Percentiles rank a stretch among this genome's conserved stretches.
Evolutionary conservation across 2,329 filamentous ascomycete genomes (phyloP).

Genomic region (Aspergillus bombycis): DNA sequence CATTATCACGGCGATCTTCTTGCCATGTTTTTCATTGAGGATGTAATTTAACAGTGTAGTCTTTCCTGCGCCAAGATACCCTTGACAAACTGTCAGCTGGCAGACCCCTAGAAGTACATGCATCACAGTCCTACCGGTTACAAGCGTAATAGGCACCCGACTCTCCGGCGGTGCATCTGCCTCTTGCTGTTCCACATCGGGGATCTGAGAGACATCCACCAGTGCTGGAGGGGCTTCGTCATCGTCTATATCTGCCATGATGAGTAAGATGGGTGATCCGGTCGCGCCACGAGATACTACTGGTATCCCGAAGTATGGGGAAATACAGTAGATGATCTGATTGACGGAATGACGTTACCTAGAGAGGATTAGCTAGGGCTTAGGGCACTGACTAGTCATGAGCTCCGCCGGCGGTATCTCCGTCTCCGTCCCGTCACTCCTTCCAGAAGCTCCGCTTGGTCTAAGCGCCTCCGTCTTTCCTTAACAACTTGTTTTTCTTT

Average conservation of each 20-base stretch:
- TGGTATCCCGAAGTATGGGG: conserved; percentile 1
- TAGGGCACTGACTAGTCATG: conserved; percentile 37
- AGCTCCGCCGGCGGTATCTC: conserved; percentile 16
- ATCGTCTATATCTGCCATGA: conserved; percentile 36
- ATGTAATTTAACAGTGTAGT: conserved; percentile 97
- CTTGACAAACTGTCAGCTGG: conserved; percentile 48
- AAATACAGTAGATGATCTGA: conserved; percentile 8
- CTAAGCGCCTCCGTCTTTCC: conserved; percentile 16
- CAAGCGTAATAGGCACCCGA: conserved; percentile 55
- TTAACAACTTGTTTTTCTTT: conserved; percentile 5
- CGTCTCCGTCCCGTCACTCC: conserved; percentile 5
- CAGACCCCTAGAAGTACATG: conserved; percentile 8
- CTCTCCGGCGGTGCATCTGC: conserved; percentile 30
- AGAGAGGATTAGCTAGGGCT: conserved; percentile 33
- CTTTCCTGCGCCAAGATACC: conserved; percentile 94
- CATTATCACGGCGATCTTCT: conserved; percentile 96
- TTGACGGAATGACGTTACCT: conserved; percentile 25
- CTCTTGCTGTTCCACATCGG: conserved; percentile 26
- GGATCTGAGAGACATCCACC: conserved; percentile 41
- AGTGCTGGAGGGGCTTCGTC: conserved; percentile 50
- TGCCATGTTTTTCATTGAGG: conserved; percentile 89
- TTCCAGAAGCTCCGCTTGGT: conserved; percentile 18
- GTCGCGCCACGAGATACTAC: conserved; percentile 10
- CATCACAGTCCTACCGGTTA: conserved; percentile 46
- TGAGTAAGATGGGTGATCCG: neutral